Evolutionary conservation across 2,329 filamentous ascomycete genomes (phyloP).

Genomic region (Cordyceps militaris): DNA sequence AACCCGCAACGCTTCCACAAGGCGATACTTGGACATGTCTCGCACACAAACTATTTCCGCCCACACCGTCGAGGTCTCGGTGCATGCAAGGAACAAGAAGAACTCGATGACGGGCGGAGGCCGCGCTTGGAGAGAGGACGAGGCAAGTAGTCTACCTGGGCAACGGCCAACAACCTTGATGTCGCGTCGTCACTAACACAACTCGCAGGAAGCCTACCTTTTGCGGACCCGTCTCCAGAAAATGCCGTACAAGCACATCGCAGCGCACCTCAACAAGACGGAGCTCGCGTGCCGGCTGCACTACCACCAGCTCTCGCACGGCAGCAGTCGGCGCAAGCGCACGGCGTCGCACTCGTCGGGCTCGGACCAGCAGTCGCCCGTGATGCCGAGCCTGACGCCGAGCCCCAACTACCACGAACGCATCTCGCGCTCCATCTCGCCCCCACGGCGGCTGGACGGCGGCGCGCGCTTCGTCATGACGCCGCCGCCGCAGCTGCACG

Average conservation of each 20-base stretch:
- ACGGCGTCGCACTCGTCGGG: slow-evolving; percentile 62
- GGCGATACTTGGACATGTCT: slow-evolving; percentile 40
- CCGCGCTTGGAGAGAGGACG: slow-evolving; percentile 78
- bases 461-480: slow-evolving; percentile 32
- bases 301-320: slow-evolving; percentile 79
- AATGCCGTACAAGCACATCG: slow-evolving; percentile 89
- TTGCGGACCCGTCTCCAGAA: slow-evolving; percentile 78
- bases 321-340: slow-evolving; percentile 72
- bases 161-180: too few relatives aligned
- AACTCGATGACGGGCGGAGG: slow-evolving; percentile 65
- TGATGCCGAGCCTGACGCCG: slow-evolving; percentile 39
- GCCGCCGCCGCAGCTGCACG: slow-evolving; percentile 36
- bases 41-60: slow-evolving; percentile 41
- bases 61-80: slow-evolving; percentile 40
- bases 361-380: slow-evolving; percentile 46
- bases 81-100: slow-evolving; percentile 58
- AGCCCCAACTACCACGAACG: slow-evolving; percentile 43
- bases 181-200: slow-evolving; percentile 11
- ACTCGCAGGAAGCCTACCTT: slow-evolving; percentile 66
- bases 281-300: slow-evolving; percentile 82
- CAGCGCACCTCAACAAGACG: slow-evolving; percentile 77
- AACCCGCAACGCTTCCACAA: slow-evolving; percentile 15
- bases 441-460: slow-evolving; percentile 31
- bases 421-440: slow-evolving; percentile 41
- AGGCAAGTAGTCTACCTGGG: slow-evolving; percentile 46